Evolutionary conservation across 805 yeast species (phyloP).

Genomic region (Schwanniomyces polymorphus): DNA sequence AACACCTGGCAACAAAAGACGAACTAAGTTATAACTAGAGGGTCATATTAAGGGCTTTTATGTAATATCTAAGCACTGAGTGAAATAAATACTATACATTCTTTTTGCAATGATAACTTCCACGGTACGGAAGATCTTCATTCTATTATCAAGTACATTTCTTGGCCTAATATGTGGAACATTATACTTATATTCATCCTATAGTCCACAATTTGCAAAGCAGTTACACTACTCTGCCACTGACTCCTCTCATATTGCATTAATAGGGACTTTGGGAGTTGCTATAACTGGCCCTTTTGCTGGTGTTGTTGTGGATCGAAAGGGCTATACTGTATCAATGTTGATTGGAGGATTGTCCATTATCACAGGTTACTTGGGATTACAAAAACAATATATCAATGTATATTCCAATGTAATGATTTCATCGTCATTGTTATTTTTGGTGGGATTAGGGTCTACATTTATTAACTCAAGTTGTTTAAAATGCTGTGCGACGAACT

Average conservation of each 20-base stretch:
- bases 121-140: constrained; percentile 20
- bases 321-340: constrained; percentile 57
- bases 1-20: background rate
- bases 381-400: constrained; percentile 51
- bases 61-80: background rate
- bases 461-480: constrained; percentile 62
- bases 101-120: constrained; percentile 9
- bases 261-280: constrained; percentile 67
- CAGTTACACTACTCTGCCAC: constrained; percentile 59
- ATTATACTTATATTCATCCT: constrained; percentile 71
- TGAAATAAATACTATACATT: background rate
- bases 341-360: constrained; percentile 51
- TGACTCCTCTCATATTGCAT: constrained; percentile 62
- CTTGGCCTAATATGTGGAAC: constrained; percentile 69
- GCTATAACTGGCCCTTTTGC: constrained; percentile 66
- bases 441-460: constrained; percentile 72
- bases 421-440: constrained; percentile 48
- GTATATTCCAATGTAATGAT: constrained; percentile 35
- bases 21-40: background rate
- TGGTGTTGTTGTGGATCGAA: constrained; percentile 61
- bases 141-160: constrained; percentile 31
- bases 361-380: constrained; percentile 54
- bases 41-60: background rate
- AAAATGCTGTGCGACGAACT: constrained; percentile 71
- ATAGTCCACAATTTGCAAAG: constrained; percentile 72